Base-by-base conservation (phyloP, 306 rosid genomes). In the Lathyrus aphaca region DNA sequence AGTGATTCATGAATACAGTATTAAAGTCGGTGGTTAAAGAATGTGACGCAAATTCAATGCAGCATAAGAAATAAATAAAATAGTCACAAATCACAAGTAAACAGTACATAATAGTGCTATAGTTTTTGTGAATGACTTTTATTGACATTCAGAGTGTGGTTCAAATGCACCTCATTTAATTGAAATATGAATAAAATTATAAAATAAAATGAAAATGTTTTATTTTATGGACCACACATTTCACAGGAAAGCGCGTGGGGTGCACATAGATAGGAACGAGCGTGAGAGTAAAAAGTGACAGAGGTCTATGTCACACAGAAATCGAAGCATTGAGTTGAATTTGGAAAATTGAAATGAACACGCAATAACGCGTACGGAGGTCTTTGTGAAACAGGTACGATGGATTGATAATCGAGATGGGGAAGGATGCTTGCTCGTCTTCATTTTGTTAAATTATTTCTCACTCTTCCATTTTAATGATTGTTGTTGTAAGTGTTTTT, bases 321-420 rank as follows among this genome's bases (percentile, higher is more conserved):
- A 32, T 50, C 77, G 7, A 25, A 25, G 72, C 72, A 49, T 74
- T 55, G 49, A 43, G 13, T 42, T 53, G 49, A 53, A 51, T 4
- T 21, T 11, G 25, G 58, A 6, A 43, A 44, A 29, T 30, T n/a
- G 5, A n/a, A 9, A 35, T 14, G 57, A 2, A 6, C 49, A 45
- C 58, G 45, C 53, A 5, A 69, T 38, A 57, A 65, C 64, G n/a
- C 57, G 77, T 71, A 77, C 77, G 74, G 77, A 72, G 62, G 74
- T 65, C 46, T 56, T 23, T 7, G 37, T 2, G 38, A 32, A 5
- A 32, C 8, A 5, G 14, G 74, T 59, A 64, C 81, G 46, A 45
- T 37, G 5, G 9, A 12, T 39, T 9, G 18, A 48, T 18, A 4
- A 17, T 40, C 32, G 49, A 62, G 17, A 61, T 61, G 23, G 66